Percentiles rank a stretch among this genome's conserved stretches.
Conservation (phyloP, 441 rosid genomes). For the Arabidopsis lyrata region DNA sequence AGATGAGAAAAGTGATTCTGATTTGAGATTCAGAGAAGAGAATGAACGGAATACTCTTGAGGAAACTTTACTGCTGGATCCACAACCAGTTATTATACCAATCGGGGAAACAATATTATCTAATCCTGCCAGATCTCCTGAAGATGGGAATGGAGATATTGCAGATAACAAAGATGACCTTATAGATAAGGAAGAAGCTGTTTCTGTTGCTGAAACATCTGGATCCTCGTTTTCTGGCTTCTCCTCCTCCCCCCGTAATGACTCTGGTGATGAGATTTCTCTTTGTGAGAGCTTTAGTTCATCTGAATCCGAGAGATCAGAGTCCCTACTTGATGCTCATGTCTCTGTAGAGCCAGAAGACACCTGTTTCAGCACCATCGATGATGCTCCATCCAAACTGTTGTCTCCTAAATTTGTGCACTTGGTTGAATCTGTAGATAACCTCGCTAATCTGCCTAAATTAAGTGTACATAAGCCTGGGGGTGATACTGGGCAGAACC, state of each 20-base stretch:
- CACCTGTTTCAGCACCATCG: slow-evolving; percentile 46
- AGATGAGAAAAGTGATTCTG: slow-evolving; percentile 50
- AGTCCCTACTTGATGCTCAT: slow-evolving; percentile 50
- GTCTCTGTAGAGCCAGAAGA: slow-evolving; percentile 45
- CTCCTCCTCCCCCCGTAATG: slow-evolving; percentile 57
- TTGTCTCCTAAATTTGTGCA: slow-evolving; percentile 78
- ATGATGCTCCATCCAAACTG: slow-evolving; percentile 52
- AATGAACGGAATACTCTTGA: slow-evolving; percentile 39
- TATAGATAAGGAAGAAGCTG: slow-evolving; percentile 53
- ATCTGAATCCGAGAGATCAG: slow-evolving; percentile 62
- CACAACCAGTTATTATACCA: slow-evolving; percentile 46
- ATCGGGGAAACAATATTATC: slow-evolving; percentile 46
- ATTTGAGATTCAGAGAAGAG: slow-evolving; percentile 44
- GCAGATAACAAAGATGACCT: slow-evolving; percentile 52
- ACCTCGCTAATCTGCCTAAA: slow-evolving; percentile 45
- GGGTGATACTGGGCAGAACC: slow-evolving; percentile 45
- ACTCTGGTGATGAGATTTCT: slow-evolving; percentile 79
- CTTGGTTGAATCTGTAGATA: slow-evolving; percentile 69
- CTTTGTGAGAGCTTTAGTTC: slow-evolving; percentile 68
- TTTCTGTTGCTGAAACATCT: slow-evolving; percentile 61
- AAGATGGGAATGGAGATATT: slow-evolving; percentile 41
- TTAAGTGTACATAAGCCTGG: slow-evolving; percentile 45
- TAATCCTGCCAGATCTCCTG: slow-evolving; percentile 46
- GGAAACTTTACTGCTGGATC: slow-evolving; percentile 41
- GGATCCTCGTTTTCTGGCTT: slow-evolving; percentile 79